Evolutionary conservation across 164 flowering plant genomes (phyloP).

Genomic region (Umbilicus rupestris): DNA sequence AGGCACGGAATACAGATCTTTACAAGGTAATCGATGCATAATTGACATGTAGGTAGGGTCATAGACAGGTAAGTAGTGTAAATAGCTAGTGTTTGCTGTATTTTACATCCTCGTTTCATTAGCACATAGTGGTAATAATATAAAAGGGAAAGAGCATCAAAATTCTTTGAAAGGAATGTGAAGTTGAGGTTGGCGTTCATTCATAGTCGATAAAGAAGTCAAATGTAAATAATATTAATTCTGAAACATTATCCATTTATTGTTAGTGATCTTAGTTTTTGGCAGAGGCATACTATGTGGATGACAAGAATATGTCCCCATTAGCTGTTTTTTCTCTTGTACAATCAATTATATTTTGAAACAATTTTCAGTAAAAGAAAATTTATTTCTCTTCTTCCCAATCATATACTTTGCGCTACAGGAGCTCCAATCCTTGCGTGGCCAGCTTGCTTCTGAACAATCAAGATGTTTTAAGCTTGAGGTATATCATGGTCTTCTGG

Average conservation of each 20-base stretch:
- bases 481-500: slow-evolving; percentile 31
- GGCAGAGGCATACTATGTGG: no score
- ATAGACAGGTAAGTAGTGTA: neutral
- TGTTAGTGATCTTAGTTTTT: no score
- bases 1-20: slow-evolving; percentile 58
- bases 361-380: no score
- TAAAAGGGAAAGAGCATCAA: no score
- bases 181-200: no score
- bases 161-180: no score
- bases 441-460: slow-evolving; percentile 94
- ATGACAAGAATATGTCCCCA: neutral
- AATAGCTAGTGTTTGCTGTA: neutral
- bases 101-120: no score
- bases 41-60: neutral
- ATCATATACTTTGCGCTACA: slow-evolving; percentile 17
- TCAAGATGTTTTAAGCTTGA: slow-evolving; percentile 97
- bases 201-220: no score
- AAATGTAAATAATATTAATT: no score
- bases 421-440: slow-evolving; percentile 98
- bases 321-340: neutral
- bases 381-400: neutral
- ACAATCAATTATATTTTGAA: no score
- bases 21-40: slow-evolving; percentile 51
- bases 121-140: no score
- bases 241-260: no score